A percentile compares a stretch with the other conserved stretches of the same genome.
phyloP scores from a whole-genome alignment of 1,284 basidiomycete species.

The Apiotrichum gracile region DNA sequence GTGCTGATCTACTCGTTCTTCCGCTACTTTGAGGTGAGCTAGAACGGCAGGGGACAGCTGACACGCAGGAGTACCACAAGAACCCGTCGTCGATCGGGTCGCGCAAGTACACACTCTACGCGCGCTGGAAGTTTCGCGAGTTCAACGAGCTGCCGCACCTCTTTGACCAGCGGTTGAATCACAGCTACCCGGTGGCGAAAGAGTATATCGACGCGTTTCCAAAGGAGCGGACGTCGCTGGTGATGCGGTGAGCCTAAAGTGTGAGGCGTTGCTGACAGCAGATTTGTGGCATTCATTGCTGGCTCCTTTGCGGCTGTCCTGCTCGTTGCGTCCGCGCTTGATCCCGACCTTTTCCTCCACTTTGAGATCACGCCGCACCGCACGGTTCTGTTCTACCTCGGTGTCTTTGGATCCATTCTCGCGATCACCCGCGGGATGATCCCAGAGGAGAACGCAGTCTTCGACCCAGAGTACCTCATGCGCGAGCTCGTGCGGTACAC shows the following conservation, averaged over 20 bases:
- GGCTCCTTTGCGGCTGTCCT: constrained; percentile 95
- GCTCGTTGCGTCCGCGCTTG: constrained; percentile 79
- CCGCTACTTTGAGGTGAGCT: constrained; percentile 88
- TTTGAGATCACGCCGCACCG: constrained; percentile 92
- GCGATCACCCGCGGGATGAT: constrained; percentile 91
- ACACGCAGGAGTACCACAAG: constrained; percentile 88
- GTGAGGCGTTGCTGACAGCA: constrained; percentile 35
- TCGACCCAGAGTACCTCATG: constrained; percentile 89
- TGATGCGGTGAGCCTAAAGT: constrained; percentile 64
- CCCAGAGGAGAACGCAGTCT: constrained; percentile 85
- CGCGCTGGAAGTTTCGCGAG: constrained; percentile 97
- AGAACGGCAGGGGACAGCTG: not conserved
- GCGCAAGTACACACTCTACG: constrained; percentile 87
- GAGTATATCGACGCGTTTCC: constrained; percentile 98
- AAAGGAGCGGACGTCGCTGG: constrained; percentile 81
- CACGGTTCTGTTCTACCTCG: constrained; percentile 88
- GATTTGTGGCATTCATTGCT: constrained; percentile 91
- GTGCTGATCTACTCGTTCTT: constrained; percentile 98
- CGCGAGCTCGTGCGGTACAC: constrained; percentile 85
- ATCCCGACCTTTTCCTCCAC: constrained; percentile 84
- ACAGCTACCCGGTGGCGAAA: constrained; percentile 81
- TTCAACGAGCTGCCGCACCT: constrained; percentile 97
- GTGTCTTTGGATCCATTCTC: constrained; percentile 77
- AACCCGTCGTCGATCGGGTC: constrained; percentile 91
- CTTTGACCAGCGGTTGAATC: constrained; percentile 76